These are phyloP conservation scores for Mangifera indica DNA, from an alignment of 345 rosid species.

Conservation along the genomic window DNA sequence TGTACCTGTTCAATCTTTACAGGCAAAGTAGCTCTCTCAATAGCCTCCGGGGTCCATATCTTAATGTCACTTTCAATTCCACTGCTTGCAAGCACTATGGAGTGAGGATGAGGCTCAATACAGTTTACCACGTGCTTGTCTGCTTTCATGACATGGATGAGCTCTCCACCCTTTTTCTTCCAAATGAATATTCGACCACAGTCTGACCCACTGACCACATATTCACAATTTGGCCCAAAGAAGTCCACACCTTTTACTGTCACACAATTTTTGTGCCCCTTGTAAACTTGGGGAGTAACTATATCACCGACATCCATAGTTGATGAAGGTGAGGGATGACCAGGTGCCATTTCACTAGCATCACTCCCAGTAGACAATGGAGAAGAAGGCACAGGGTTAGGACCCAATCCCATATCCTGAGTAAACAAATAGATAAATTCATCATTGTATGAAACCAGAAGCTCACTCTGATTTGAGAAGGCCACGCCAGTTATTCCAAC, in stretches of 20 bases:
- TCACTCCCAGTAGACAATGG: constrained; percentile 29
- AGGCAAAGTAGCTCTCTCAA: constrained; percentile 67
- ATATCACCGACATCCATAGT: constrained; percentile 26
- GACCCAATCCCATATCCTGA: constrained; percentile 71
- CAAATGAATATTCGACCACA: constrained; percentile 93
- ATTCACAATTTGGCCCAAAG: constrained; percentile 82
- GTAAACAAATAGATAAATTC: constrained; percentile 79
- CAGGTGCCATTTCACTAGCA: constrained; percentile 30
- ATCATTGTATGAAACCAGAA: constrained; percentile 74
- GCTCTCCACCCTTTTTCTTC: constrained; percentile 79
- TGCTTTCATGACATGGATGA: constrained; percentile 73
- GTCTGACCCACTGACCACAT: constrained; percentile 94
- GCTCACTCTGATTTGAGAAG: constrained; percentile 87
- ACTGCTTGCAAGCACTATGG: constrained; percentile 70
- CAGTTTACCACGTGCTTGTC: constrained; percentile 86
- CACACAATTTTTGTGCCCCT: constrained; percentile 69
- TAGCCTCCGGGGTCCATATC: constrained; percentile 76
- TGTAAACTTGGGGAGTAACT: constrained; percentile 55
- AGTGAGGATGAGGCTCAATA: constrained; percentile 75
- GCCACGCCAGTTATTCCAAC: constrained; percentile 88
- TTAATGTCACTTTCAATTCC: constrained; percentile 86
- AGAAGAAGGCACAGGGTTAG: constrained; percentile 43
- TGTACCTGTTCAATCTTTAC: constrained; percentile 66
- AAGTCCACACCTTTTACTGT: constrained; percentile 88
- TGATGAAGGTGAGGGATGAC: constrained; percentile 20